A percentile compares a stretch with the other conserved stretches of the same genome.
Evolutionary conservation across 495 filamentous ascomycete species (phyloP).

Genomic region (Pyrenopolyporus hunteri): DNA sequence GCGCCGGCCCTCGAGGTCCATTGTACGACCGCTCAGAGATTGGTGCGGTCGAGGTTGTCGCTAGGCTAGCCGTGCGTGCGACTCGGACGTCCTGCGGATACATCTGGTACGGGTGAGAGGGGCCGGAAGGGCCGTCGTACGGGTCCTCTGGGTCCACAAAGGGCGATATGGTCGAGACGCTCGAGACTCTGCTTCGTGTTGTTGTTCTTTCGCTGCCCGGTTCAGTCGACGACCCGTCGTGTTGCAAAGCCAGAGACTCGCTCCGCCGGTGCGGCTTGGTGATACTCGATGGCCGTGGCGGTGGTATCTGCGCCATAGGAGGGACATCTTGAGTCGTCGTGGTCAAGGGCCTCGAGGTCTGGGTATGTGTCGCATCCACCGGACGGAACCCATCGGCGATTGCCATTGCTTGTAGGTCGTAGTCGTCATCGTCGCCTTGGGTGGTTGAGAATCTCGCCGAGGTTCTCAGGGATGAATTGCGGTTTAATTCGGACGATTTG

Average conservation of each 20-base stretch:
- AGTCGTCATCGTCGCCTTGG: constrained; percentile 45
- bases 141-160: constrained; percentile 62
- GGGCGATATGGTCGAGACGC: constrained; percentile 47
- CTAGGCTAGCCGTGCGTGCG: constrained; percentile 68
- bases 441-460: constrained; percentile 41
- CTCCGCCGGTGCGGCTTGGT: constrained; percentile 49
- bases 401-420: constrained; percentile 48
- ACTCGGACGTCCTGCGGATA: constrained; percentile 76
- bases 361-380: constrained; percentile 43
- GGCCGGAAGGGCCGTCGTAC: constrained; percentile 67
- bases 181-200: constrained; percentile 38
- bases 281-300: constrained; percentile 54
- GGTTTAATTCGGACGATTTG: constrained; percentile 44
- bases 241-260: constrained; percentile 51
- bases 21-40: constrained; percentile 64
- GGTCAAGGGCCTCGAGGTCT: constrained; percentile 30
- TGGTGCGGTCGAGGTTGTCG: constrained; percentile 63
- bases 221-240: constrained; percentile 47
- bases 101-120: constrained; percentile 87
- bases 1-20: constrained; percentile 71
- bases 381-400: constrained; percentile 54
- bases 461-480: constrained; percentile 45
- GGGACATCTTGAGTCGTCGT: constrained; percentile 17
- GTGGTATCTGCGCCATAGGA: constrained; percentile 32
- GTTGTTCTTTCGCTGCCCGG: constrained; percentile 30